A percentile compares a stretch with the other conserved stretches of the same genome.
These are phyloP conservation scores for Dothistroma pini DNA, from an alignment of 2,329 filamentous ascomycete genomes.

Conservation along the genomic window DNA sequence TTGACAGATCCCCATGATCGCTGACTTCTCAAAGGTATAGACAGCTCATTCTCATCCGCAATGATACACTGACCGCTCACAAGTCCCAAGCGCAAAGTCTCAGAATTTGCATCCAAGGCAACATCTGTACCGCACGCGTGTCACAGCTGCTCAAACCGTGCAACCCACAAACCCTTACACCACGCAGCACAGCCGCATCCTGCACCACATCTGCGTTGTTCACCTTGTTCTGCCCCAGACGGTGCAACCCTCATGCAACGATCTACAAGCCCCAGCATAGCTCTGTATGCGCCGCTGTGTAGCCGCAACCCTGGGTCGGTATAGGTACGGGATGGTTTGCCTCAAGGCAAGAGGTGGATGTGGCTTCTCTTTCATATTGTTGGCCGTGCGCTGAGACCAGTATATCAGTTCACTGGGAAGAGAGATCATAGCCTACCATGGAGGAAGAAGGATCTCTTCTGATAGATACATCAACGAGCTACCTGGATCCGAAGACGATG, in stretches of 20 bases:
- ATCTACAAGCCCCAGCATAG: constrained; percentile 3
- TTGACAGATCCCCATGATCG: neutral
- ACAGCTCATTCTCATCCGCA: too few species aligned
- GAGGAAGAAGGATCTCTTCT: neutral
- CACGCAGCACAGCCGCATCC: neutral
- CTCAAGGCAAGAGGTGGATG: neutral
- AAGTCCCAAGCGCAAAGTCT: neutral
- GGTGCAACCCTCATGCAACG: neutral
- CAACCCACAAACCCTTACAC: neutral
- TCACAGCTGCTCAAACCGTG: neutral
- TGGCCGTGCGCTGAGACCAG: neutral
- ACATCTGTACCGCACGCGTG: neutral
- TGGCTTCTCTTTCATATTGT: neutral
- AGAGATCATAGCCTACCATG: neutral
- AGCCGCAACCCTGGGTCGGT: neutral
- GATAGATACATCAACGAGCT: neutral
- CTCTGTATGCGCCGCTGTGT: neutral
- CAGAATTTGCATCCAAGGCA: neutral
- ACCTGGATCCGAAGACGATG: neutral
- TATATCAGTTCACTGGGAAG: neutral
- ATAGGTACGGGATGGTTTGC: neutral
- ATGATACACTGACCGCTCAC: neutral
- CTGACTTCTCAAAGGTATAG: too few species aligned
- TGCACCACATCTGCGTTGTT: neutral
- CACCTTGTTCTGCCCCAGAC: neutral